These are phyloP conservation scores for Starmerella vaccinii DNA, from an alignment of 805 yeast genomes.

Conservation along the genomic window DNA sequence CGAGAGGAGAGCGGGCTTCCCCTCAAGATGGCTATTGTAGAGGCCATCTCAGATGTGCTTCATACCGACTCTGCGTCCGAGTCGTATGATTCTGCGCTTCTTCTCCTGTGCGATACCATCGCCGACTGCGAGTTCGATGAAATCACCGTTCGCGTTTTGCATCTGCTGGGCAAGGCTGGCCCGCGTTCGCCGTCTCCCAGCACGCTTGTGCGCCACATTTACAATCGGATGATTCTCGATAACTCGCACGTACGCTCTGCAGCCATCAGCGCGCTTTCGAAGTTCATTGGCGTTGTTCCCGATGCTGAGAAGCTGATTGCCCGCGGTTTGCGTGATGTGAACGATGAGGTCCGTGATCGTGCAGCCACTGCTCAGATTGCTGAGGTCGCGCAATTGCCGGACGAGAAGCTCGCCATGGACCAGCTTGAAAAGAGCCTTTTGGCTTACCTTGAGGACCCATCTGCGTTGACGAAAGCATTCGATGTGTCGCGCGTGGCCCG, in stretches of 20 bases:
- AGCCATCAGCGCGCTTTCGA: conserved; percentile 84
- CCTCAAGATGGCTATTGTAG: conserved; percentile 80
- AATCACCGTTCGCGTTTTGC: conserved; percentile 83
- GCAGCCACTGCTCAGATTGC: conserved; percentile 68
- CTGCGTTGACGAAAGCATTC: conserved; percentile 45
- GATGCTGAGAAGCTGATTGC: conserved; percentile 68
- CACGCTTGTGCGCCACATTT: conserved; percentile 85
- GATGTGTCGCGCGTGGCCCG: conserved; percentile 59
- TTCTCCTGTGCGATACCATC: conserved; percentile 87
- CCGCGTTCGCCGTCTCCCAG: conserved; percentile 80
- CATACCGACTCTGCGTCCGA: conserved; percentile 31
- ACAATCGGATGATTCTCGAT: conserved; percentile 92
- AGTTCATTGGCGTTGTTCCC: conserved; percentile 67
- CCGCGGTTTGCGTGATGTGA: conserved; percentile 78
- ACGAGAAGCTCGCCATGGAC: conserved; percentile 59
- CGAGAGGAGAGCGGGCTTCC: conserved; percentile 84
- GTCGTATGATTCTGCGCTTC: conserved; percentile 45
- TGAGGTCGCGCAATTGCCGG: conserved; percentile 48
- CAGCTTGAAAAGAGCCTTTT: conserved; percentile 70
- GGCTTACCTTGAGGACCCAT: conserved; percentile 48
- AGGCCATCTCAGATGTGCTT: conserved; percentile 85
- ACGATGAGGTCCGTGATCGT: conserved; percentile 97
- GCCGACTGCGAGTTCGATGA: conserved; percentile 97
- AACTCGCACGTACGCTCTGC: conserved; percentile 92
- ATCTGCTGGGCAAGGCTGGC: conserved; percentile 87